A percentile compares a stretch with the other conserved stretches of the same genome.
Conservation (phyloP, 768 basidiomycete genomes). For the Russula sp. region DNA sequence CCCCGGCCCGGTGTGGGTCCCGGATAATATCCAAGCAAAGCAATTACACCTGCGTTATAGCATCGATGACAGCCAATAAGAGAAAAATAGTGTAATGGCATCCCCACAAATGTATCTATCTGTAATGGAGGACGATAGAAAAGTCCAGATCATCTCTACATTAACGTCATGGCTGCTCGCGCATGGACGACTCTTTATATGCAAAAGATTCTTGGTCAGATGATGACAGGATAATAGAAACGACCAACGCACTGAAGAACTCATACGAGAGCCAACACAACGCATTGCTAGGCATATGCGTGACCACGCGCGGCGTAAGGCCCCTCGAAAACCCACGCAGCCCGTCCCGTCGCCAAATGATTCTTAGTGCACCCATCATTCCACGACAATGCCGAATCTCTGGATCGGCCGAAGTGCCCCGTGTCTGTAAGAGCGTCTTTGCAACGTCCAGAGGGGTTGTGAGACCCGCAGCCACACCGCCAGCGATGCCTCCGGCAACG, state of each 20-base stretch:
- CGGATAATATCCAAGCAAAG: neutral
- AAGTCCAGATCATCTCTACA: neutral
- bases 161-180: slow-evolving; percentile 11
- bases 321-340: slow-evolving; percentile 81
- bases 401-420: slow-evolving; percentile 79
- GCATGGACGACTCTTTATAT: slow-evolving; percentile 17
- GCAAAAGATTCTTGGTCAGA: slow-evolving; percentile 5
- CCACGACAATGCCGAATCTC: slow-evolving; percentile 81
- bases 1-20: neutral
- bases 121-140: neutral
- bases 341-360: slow-evolving; percentile 86
- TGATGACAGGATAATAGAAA: neutral
- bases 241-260: slow-evolving; percentile 81
- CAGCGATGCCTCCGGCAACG: slow-evolving; percentile 85
- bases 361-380: slow-evolving; percentile 80
- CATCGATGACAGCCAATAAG: slow-evolving; percentile 8
- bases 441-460: slow-evolving; percentile 97
- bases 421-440: slow-evolving; percentile 94
- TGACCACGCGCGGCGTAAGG: slow-evolving; percentile 84
- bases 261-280: slow-evolving; percentile 97
- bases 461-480: slow-evolving; percentile 89
- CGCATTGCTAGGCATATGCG: slow-evolving; percentile 95
- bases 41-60: slow-evolving; percentile 2
- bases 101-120: slow-evolving; percentile 6
- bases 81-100: slow-evolving; percentile 2